These are phyloP conservation scores for Syzygium grande DNA, from an alignment of 345 rosid genomes.

Conservation along the genomic window DNA sequence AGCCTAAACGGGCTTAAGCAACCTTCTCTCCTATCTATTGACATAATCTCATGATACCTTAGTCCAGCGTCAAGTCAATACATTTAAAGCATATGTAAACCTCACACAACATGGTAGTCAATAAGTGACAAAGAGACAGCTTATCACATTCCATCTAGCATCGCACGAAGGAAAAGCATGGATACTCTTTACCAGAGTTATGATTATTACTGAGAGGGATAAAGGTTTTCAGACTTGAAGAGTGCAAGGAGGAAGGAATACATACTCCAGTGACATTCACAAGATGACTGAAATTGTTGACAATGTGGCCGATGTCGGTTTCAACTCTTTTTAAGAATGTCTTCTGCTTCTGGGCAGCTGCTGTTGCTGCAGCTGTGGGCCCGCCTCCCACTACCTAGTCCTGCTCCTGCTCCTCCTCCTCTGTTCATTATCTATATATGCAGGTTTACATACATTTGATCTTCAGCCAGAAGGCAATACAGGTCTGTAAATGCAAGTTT, in stretches of 20 bases:
- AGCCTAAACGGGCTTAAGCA: background rate
- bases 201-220: background rate
- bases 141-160: background rate
- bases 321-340: slow-evolving; percentile 76
- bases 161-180: background rate
- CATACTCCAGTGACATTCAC: slow-evolving; percentile 70
- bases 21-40: background rate
- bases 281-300: slow-evolving; percentile 80
- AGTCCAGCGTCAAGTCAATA: background rate
- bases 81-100: background rate
- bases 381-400: slow-evolving; percentile 40
- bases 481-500: background rate
- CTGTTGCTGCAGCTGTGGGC: slow-evolving; percentile 71
- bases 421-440: slow-evolving; percentile 48
- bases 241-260: background rate
- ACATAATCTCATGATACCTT: background rate
- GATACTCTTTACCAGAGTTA: too few species aligned
- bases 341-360: slow-evolving; percentile 87
- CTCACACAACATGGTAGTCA: background rate
- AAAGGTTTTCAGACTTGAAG: background rate
- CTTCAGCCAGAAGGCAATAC: background rate
- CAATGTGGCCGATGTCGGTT: slow-evolving; percentile 62
- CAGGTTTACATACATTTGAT: background rate
- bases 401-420: slow-evolving; percentile 27
- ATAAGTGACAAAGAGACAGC: background rate